phyloP scores from a whole-genome alignment of 208 protist genomes.

The Crithidia expoeki region DNA sequence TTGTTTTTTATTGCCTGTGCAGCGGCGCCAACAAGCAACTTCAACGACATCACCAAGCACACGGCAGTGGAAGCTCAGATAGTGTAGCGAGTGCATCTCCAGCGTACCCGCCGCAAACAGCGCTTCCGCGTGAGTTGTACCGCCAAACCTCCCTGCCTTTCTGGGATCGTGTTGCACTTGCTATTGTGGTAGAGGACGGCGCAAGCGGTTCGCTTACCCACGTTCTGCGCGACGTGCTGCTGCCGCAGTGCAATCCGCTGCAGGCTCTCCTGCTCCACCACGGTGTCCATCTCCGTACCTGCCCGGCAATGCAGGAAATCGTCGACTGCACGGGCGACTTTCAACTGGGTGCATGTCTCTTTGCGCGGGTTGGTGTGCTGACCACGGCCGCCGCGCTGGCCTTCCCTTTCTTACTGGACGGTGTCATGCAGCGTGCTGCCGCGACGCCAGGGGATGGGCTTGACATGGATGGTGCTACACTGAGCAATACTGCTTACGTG shows the following conservation, averaged over 20 bases:
- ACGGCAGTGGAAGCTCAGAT: neutral
- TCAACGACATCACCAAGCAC: neutral
- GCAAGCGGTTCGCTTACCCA: constrained; percentile 31
- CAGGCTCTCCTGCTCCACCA: constrained; percentile 68
- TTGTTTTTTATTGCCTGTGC: constrained; percentile 58
- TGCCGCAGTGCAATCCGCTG: constrained; percentile 49
- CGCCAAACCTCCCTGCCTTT: constrained; percentile 41
- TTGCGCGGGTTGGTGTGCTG: constrained; percentile 67
- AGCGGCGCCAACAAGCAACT: neutral
- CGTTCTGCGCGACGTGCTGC: constrained; percentile 41
- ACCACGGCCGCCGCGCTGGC: constrained; percentile 32
- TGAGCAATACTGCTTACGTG: neutral
- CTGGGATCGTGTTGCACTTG: constrained; percentile 84
- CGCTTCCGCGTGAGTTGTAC: constrained; percentile 27
- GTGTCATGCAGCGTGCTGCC: constrained; percentile 14
- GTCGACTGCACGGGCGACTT: constrained; percentile 86
- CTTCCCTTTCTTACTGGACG: constrained; percentile 31
- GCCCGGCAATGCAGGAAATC: constrained; percentile 67
- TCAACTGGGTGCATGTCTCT: constrained; percentile 85
- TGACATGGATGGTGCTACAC: neutral
- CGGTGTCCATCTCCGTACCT: constrained; percentile 60
- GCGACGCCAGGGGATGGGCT: constrained; percentile 10
- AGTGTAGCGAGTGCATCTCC: neutral
- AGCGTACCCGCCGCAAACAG: neutral
- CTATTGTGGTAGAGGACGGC: constrained; percentile 57